Evolutionary conservation across 306 rosid genomes (phyloP).

Genomic region (Acacia acuminata): DNA sequence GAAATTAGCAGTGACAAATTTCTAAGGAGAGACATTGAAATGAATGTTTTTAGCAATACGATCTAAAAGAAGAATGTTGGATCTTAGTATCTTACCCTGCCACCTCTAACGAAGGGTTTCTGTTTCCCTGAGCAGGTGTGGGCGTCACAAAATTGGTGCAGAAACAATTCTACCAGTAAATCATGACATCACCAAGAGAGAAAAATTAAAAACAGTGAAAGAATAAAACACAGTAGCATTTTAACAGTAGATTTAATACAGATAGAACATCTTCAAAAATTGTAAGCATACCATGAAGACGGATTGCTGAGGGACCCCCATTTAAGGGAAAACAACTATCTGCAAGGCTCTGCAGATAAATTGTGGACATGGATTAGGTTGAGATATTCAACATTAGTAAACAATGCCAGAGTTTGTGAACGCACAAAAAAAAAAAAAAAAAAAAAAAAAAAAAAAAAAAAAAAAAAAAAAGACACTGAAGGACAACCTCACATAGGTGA

Average conservation of each 20-base stretch:
- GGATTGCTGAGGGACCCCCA: slow-evolving; percentile 73
- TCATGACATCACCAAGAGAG: slow-evolving; percentile 37
- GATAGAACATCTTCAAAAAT: slow-evolving; percentile 21
- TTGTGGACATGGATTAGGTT: slow-evolving; percentile 18
- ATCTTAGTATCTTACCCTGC: slow-evolving; percentile 55
- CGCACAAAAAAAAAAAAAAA: background rate
- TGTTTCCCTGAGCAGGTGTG: slow-evolving; percentile 82
- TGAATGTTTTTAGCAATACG: background rate
- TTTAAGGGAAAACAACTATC: slow-evolving; percentile 74
- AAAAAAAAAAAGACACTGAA: background rate
- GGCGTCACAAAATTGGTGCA: slow-evolving; percentile 92
- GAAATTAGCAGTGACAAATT: slow-evolving; percentile 18
- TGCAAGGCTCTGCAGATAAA: slow-evolving; percentile 70
- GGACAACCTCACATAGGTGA: slow-evolving; percentile 92
- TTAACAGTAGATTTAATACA: slow-evolving; percentile 7
- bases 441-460: background rate
- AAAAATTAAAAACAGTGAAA: background rate
- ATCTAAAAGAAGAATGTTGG: slow-evolving; percentile 19
- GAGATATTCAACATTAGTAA: slow-evolving; percentile 12
- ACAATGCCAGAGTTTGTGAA: background rate
- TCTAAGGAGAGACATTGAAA: slow-evolving; percentile 16
- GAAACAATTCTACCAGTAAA: slow-evolving; percentile 68
- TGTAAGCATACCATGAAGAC: slow-evolving; percentile 68
- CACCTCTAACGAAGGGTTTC: slow-evolving; percentile 86
- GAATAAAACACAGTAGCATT: background rate